phyloP scores from a whole-genome alignment of 768 basidiomycete genomes.

The Russula emetica region DNA sequence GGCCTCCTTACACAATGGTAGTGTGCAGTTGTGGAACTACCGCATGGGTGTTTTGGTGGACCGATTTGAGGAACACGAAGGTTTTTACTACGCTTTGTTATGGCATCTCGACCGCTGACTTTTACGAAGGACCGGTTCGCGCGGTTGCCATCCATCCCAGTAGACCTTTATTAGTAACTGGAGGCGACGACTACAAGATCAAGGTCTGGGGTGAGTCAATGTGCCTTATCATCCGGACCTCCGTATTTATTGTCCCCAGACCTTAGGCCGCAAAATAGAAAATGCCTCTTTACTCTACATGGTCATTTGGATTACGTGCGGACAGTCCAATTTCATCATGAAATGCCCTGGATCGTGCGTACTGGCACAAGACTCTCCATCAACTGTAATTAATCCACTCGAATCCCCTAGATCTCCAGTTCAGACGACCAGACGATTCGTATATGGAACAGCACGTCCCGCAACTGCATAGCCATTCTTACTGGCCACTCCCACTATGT shows the following conservation, averaged over 20 bases:
- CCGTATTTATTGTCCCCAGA: constrained; percentile 45
- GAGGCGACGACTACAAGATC: constrained; percentile 99
- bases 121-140: constrained; percentile 77
- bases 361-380: not conserved
- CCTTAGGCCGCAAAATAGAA: constrained; percentile 79
- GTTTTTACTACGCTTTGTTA: constrained; percentile 40
- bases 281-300: constrained; percentile 87
- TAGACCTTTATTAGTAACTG: constrained; percentile 84
- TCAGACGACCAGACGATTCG: constrained; percentile 99
- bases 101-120: constrained; percentile 3
- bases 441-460: constrained; percentile 98
- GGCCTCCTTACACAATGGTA: constrained; percentile 94
- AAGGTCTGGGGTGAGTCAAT: constrained; percentile 88
- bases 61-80: constrained; percentile 98
- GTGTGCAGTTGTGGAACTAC: constrained; percentile 98
- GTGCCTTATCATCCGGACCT: not conserved
- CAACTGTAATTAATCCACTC: not conserved
- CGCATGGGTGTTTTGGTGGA: constrained; percentile 99
- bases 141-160: constrained; percentile 94
- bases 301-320: constrained; percentile 97
- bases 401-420: constrained; percentile 58
- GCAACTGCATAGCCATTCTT: constrained; percentile 96
- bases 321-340: constrained; percentile 96
- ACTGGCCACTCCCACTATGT: constrained; percentile 99
- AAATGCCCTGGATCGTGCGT: constrained; percentile 98